phyloP scores from a whole-genome alignment of 225 moss, liverwort and hornwort species.

The Polytrichum commune region DNA sequence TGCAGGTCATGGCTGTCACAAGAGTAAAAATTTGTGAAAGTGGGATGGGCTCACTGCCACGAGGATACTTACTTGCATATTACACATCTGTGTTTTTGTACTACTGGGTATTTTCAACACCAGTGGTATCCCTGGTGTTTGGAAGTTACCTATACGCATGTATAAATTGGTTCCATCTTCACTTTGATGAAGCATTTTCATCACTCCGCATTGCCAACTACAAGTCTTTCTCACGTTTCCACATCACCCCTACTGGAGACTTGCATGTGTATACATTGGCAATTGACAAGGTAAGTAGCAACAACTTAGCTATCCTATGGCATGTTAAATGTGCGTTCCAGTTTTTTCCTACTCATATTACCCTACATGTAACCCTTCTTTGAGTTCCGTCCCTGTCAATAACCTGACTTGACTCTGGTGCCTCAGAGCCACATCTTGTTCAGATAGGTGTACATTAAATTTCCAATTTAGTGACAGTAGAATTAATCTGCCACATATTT shows the following conservation, averaged over 20 bases:
- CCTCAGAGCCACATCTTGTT: too few species aligned
- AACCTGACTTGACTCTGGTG: too few species aligned
- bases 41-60: constrained; percentile 75
- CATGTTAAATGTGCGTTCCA: too few species aligned
- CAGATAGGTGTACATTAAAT: too few species aligned
- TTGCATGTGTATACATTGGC: constrained; percentile 76
- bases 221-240: constrained; percentile 88
- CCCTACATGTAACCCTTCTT: too few species aligned
- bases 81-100: constrained; percentile 91
- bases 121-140: constrained; percentile 91
- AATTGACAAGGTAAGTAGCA: constrained; percentile 74
- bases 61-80: constrained; percentile 84
- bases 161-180: constrained; percentile 98
- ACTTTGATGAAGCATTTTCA: constrained; percentile 99
- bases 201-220: constrained; percentile 96
- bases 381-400: too few species aligned
- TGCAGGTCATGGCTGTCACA: constrained; percentile 98
- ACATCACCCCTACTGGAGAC: constrained; percentile 73
- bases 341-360: too few species aligned
- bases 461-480: too few species aligned
- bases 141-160: constrained; percentile 86
- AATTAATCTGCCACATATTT: too few species aligned
- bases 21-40: constrained; percentile 82
- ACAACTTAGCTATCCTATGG: too few species aligned
- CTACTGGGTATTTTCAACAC: constrained; percentile 99